These are phyloP conservation scores for Xylariaceae sp. DNA, from an alignment of 2,329 filamentous ascomycete species.

Conservation along the genomic window DNA sequence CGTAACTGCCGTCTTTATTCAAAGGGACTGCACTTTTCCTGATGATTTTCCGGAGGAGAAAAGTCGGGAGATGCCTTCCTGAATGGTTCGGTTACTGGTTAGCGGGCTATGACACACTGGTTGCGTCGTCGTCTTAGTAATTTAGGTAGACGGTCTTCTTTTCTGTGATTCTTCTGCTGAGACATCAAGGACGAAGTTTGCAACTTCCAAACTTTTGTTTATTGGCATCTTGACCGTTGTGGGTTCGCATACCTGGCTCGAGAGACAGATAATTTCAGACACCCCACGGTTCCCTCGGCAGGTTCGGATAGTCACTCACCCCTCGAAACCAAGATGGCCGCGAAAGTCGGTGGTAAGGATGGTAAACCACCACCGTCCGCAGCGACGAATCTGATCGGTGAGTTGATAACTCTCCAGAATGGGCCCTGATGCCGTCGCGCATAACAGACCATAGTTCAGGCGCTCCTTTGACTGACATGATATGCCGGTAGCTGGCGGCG, in stretches of 20 bases:
- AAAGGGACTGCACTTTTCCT: neutral
- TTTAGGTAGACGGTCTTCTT: neutral
- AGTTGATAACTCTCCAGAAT: neutral
- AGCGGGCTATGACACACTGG: neutral
- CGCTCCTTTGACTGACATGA: conserved; percentile 2
- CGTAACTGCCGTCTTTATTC: neutral
- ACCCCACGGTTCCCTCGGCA: neutral
- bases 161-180: neutral
- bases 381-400: conserved; percentile 86
- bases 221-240: neutral
- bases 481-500: conserved; percentile 69
- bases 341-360: conserved; percentile 40
- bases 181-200: neutral
- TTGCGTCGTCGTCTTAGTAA: neutral
- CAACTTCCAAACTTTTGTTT: neutral
- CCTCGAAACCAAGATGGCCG: conserved; percentile 33
- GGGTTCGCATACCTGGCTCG: neutral
- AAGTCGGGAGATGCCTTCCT: neutral
- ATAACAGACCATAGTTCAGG: neutral
- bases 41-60: neutral
- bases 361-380: conserved; percentile 75
- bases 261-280: neutral
- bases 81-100: neutral
- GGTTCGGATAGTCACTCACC: conserved; percentile 8
- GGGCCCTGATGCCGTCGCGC: neutral